These are phyloP conservation scores for Adansonia digitata DNA, from an alignment of 345 rosid species.

Conservation along the genomic window DNA sequence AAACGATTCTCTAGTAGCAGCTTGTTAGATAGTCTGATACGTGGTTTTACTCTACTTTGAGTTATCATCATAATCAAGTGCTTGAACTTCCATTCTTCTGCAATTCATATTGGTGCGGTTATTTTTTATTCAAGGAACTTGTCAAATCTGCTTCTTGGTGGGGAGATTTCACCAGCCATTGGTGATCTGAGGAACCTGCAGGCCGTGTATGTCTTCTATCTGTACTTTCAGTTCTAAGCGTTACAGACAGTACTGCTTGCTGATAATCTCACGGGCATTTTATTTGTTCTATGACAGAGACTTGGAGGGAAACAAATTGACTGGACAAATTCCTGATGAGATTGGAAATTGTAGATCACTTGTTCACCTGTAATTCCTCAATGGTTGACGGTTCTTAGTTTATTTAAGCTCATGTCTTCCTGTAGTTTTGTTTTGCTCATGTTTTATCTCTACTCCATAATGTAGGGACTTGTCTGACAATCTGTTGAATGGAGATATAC, in stretches of 20 bases:
- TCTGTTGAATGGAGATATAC: slow-evolving; percentile 70
- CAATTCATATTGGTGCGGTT: background rate
- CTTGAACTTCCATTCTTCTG: background rate
- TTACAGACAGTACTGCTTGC: background rate
- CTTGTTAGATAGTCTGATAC: no score
- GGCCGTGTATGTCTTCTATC: slow-evolving; percentile 45
- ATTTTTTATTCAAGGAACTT: slow-evolving; percentile 46
- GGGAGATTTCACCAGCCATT: slow-evolving; percentile 82
- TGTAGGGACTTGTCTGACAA: slow-evolving; percentile 79
- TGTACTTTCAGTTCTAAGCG: background rate
- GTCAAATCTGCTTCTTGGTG: slow-evolving; percentile 73
- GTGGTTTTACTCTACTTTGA: no score
- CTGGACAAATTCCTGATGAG: slow-evolving; percentile 92
- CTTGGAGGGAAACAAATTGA: slow-evolving; percentile 66
- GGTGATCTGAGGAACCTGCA: slow-evolving; percentile 68
- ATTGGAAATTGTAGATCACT: slow-evolving; percentile 79
- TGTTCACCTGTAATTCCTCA: slow-evolving; percentile 41
- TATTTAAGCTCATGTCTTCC: background rate
- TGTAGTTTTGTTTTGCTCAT: background rate
- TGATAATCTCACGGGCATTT: no score
- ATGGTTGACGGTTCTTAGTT: background rate
- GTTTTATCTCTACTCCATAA: background rate
- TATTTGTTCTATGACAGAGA: slow-evolving; percentile 39
- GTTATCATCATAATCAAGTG: no score
- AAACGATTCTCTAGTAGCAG: no score